Evolutionary conservation across 441 rosid genomes (phyloP).

Genomic region (Pelargonium myrrhifolium): DNA sequence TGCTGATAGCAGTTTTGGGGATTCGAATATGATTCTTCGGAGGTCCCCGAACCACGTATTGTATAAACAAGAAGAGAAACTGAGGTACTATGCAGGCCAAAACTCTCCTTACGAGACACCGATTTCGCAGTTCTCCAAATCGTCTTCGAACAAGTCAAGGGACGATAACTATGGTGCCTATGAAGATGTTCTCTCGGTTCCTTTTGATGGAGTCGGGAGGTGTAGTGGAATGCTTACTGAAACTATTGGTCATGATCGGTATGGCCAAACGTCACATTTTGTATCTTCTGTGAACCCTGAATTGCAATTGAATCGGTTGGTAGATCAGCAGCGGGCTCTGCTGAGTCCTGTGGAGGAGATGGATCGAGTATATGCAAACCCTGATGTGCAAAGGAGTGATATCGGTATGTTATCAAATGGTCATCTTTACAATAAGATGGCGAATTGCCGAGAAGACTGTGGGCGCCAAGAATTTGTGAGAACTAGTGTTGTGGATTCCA

Average conservation of each 20-base stretch:
- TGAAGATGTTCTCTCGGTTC: neutral
- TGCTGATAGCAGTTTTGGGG: neutral
- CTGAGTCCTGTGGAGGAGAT: slow-evolving; percentile 6
- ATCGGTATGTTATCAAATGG: slow-evolving; percentile 6
- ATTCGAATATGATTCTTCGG: neutral
- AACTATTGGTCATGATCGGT: neutral
- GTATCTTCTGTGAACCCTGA: slow-evolving; percentile 3
- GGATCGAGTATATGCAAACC: neutral
- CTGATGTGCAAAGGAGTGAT: slow-evolving; percentile 10
- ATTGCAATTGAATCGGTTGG: neutral
- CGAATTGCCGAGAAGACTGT: slow-evolving; percentile 3
- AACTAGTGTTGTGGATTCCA: slow-evolving; percentile 18
- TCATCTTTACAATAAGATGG: slow-evolving; percentile 5
- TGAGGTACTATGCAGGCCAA: neutral
- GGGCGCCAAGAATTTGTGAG: slow-evolving; percentile 10
- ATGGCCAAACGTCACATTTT: slow-evolving; percentile 6
- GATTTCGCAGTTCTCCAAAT: neutral
- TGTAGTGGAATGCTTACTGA: neutral
- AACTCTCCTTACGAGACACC: neutral
- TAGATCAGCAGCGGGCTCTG: neutral
- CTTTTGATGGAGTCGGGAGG: slow-evolving; percentile 10
- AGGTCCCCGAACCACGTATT: neutral
- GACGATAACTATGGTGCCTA: neutral
- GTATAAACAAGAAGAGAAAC: neutral
- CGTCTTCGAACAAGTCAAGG: neutral